Percentiles rank a stretch among this genome's conserved stretches.
Conservation (phyloP, 306 rosid genomes). For the Pueraria montana region DNA sequence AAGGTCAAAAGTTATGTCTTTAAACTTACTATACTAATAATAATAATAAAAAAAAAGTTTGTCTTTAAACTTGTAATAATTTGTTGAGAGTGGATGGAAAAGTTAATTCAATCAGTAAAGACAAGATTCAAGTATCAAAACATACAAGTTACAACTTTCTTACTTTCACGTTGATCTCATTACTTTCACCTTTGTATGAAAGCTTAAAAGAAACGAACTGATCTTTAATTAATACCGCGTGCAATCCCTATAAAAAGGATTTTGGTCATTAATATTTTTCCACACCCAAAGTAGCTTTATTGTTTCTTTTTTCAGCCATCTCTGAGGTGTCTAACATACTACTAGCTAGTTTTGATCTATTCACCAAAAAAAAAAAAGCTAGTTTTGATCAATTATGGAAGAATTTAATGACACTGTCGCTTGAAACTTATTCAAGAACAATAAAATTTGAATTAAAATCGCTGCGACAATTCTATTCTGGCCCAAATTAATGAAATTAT, state of each 20-base stretch:
- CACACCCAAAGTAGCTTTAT: not conserved
- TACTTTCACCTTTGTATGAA: conserved; percentile 37
- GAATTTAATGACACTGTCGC: not conserved
- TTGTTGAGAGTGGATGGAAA: conserved; percentile 13
- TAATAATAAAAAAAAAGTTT: not conserved
- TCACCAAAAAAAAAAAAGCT: too few species aligned
- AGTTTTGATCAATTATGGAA: not conserved
- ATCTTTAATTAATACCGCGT: conserved; percentile 22
- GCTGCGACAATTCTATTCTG: not conserved
- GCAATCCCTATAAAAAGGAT: conserved; percentile 6
- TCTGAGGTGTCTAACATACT: not conserved
- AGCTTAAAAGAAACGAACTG: conserved; percentile 20
- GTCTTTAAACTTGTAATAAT: conserved; percentile 22
- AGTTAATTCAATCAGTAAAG: not conserved
- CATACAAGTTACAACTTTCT: conserved; percentile 25
- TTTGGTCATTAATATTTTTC: not conserved
- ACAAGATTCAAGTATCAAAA: conserved; percentile 13
- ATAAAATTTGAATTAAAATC: not conserved
- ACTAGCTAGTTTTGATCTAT: not conserved
- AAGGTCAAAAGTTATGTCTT: conserved; percentile 29
- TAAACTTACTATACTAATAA: not conserved
- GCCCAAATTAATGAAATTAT: not conserved
- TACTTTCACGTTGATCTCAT: not conserved
- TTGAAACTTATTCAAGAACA: not conserved
- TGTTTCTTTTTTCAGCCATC: conserved; percentile 10